Evolutionary conservation across 1,139 yeast species (phyloP), one percentile per base, ranked within the genome.

Genomic region (Yamadazyma dendronema): DNA sequence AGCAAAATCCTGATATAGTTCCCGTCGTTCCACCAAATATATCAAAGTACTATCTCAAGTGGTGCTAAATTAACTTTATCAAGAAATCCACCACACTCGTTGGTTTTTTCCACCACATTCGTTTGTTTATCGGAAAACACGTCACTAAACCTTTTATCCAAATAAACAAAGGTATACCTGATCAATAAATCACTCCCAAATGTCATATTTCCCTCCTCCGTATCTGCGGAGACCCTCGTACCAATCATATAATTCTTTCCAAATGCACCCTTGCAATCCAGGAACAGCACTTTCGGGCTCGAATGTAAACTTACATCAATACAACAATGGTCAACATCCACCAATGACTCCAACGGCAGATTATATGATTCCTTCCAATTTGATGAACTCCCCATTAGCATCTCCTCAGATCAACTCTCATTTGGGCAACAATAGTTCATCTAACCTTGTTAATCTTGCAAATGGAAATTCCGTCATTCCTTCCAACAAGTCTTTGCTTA

Each of bases 261-360:
- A 21, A 10, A 13, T 28, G 15, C 32, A 36, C 24, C 19, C 24
- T 13, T 10, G 9, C n/a, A 33, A 33, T 10, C 29, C 23, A 3
- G n/a, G 29, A 36, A 15, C 9, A 9, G 29, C 12, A 3, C 22
- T 34, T 26, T 31, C 38, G 19, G 29, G 34, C 8, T 23, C 29
- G 12, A 34, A 31, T 13, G 23, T 30, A 17, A 34, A 22, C 28
- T 26, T 33, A 17, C 13, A 24, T 6, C 35, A 34, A 16, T 31
- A 16, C 12, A 11, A 16, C 3, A n/a, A n/a, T n/a, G n/a, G n/a
- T n/a, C n/a, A n/a, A n/a, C 22, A 19, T 19, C 22, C 22, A 19
- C 35, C 43, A 12, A 17, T 22, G 13, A 37, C 38, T 10, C 42
- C 31, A 16, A 8, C 40, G 3, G 31, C 34, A 15, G 42, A 36